Evolutionary conservation across 345 rosid genomes (phyloP).

Genomic region (Sisymbrium altissimum): DNA sequence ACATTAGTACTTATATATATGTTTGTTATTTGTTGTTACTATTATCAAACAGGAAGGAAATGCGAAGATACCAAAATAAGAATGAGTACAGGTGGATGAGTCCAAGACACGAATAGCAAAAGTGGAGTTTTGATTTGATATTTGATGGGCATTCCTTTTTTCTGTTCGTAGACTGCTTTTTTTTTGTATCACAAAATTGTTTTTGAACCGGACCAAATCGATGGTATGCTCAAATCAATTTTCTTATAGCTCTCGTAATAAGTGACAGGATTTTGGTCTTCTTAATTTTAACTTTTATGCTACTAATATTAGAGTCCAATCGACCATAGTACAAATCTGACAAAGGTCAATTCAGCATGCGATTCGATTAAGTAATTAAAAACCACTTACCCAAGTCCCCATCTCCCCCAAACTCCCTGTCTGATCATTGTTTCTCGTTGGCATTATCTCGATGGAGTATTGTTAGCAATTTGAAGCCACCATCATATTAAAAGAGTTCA

Average conservation of each 20-base stretch:
- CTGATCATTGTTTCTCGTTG: conserved; percentile 22
- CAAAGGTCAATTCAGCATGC: not conserved
- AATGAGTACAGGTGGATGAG: conserved; percentile 23
- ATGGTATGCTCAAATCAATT: not conserved
- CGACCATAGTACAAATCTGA: not conserved
- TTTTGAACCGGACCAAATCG: not conserved
- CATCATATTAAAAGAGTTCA: not conserved
- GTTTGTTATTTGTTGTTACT: not conserved
- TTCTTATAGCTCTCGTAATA: not conserved
- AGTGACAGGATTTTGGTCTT: not conserved
- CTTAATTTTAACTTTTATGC: not conserved
- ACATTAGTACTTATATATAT: not conserved
- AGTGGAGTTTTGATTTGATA: conserved; percentile 26
- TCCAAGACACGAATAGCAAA: conserved; percentile 22
- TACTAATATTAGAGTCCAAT: not conserved
- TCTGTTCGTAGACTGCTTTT: not conserved
- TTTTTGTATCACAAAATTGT: not conserved
- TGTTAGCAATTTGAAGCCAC: not conserved
- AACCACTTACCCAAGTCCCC: conserved; percentile 18
- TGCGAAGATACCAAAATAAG: conserved; percentile 22
- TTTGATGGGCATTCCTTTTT: conserved; percentile 26
- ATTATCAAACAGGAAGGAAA: not conserved
- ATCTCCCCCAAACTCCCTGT: conserved; percentile 20
- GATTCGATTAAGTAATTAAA: not conserved
- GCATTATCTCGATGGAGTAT: conserved; percentile 5